Evolutionary conservation across 192 early-diverging fungal genomes (phyloP).

Genomic region (Dimargaris verticillata): DNA sequence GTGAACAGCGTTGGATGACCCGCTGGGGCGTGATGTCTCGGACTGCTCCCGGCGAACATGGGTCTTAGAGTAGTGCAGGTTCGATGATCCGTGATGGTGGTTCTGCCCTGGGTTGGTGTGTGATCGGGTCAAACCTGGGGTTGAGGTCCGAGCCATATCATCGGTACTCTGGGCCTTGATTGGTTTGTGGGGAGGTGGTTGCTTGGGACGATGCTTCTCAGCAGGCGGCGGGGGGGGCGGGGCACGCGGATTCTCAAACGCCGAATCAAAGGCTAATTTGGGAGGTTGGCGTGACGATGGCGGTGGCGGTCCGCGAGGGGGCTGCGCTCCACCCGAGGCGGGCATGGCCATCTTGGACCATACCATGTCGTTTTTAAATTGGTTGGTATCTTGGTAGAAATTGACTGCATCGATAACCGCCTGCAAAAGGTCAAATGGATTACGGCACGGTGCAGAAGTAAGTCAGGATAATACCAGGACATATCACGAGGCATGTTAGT

Average conservation of each 20-base stretch:
- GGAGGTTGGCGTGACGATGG: slow-evolving; percentile 14
- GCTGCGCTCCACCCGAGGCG: slow-evolving; percentile 12
- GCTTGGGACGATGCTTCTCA: not conserved
- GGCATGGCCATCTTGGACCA: slow-evolving; percentile 24
- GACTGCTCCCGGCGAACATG: too few relatives aligned
- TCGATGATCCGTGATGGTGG: not conserved
- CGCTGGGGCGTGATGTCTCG: too few relatives aligned
- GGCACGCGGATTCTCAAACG: slow-evolving; percentile 18
- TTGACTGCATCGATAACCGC: slow-evolving; percentile 69
- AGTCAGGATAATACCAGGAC: too few relatives aligned
- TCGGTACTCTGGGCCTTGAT: slow-evolving; percentile 3
- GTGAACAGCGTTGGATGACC: not conserved
- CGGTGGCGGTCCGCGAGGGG: slow-evolving; percentile 11
- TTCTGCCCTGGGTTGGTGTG: slow-evolving; percentile 10
- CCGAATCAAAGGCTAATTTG: slow-evolving; percentile 12
- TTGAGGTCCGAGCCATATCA: not conserved
- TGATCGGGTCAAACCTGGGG: slow-evolving; percentile 1
- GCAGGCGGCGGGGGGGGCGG: not conserved
- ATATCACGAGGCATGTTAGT: too few relatives aligned
- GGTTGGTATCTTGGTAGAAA: slow-evolving; percentile 55
- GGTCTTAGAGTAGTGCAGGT: slow-evolving; percentile 6
- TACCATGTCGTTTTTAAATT: slow-evolving; percentile 23
- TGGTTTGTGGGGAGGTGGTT: not conserved
- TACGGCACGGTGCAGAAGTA: too few relatives aligned
- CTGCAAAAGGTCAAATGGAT: too few relatives aligned